phyloP scores from a whole-genome alignment of 2,329 filamentous ascomycete genomes.

The Lecanicillium sp. region DNA sequence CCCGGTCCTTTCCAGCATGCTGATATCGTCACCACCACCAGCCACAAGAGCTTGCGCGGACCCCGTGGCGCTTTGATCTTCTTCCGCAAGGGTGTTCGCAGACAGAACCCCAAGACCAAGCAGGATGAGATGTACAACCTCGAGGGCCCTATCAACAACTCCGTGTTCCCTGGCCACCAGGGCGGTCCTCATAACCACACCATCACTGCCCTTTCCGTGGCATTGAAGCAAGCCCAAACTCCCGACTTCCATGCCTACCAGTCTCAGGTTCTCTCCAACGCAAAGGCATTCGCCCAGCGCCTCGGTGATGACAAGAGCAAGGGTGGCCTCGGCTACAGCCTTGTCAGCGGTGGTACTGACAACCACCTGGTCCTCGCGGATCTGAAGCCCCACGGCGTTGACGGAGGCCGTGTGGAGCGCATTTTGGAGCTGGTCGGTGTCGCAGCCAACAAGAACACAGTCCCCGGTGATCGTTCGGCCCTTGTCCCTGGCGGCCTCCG shows the following conservation, averaged over 20 bases:
- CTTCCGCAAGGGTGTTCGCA: conserved; percentile 86
- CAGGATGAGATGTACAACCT: conserved; percentile 83
- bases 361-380: conserved; percentile 94
- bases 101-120: conserved; percentile 76
- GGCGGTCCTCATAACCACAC: conserved; percentile 99
- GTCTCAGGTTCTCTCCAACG: conserved; percentile 80
- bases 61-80: conserved; percentile 97
- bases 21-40: conserved; percentile 95
- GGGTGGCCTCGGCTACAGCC: conserved; percentile 73
- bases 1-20: conserved; percentile 83
- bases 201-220: conserved; percentile 90
- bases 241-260: conserved; percentile 92
- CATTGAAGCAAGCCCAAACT: conserved; percentile 84
- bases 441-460: conserved; percentile 98
- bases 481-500: conserved; percentile 88
- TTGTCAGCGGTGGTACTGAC: conserved; percentile 92
- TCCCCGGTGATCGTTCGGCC: conserved; percentile 89
- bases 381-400: conserved; percentile 79
- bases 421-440: conserved; percentile 89
- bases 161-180: conserved; percentile 96
- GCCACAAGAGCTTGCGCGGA: conserved; percentile 93
- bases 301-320: conserved; percentile 62
- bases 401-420: conserved; percentile 83
- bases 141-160: conserved; percentile 87
- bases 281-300: conserved; percentile 72